A percentile compares a stretch with the other conserved stretches of the same genome.
Evolutionary conservation across 495 filamentous ascomycete genomes (phyloP).

Genomic region (Tuber calosporum): DNA sequence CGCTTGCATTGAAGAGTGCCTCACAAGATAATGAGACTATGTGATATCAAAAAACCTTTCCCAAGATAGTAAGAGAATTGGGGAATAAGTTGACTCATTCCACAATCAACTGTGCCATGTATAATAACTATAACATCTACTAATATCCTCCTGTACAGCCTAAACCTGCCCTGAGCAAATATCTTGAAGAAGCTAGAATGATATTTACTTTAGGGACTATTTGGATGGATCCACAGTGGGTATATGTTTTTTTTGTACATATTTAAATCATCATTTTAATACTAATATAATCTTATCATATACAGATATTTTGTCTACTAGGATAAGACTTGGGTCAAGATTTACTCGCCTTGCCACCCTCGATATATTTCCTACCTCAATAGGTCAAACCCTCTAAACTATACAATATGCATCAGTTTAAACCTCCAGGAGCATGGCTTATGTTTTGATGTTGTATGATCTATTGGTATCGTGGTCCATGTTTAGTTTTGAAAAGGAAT

Average conservation of each 20-base stretch:
- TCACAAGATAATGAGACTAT: neutral
- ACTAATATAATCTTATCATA: neutral
- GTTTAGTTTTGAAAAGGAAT: slow-evolving; percentile 3
- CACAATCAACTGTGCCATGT: neutral
- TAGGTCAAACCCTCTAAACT: neutral
- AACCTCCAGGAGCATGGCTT: neutral
- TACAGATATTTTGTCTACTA: neutral
- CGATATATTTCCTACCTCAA: neutral
- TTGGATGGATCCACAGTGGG: too few relatives aligned
- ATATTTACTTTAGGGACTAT: too few relatives aligned
- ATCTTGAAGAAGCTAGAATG: too few relatives aligned
- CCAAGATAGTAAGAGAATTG: neutral
- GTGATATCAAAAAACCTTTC: neutral
- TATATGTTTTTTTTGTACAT: too few relatives aligned
- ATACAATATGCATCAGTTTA: neutral
- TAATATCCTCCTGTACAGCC: neutral
- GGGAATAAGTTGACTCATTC: neutral
- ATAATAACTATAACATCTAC: neutral
- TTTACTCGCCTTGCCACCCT: too few relatives aligned
- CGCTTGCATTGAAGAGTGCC: neutral
- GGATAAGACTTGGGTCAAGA: neutral
- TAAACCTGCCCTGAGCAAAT: neutral
- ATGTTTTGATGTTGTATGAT: slow-evolving; percentile 14
- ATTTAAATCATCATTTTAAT: neutral
- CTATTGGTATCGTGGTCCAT: slow-evolving; percentile 6